phyloP scores from a whole-genome alignment of 352 stramenopile genomes.

The Globisporangium ultimum region DNA sequence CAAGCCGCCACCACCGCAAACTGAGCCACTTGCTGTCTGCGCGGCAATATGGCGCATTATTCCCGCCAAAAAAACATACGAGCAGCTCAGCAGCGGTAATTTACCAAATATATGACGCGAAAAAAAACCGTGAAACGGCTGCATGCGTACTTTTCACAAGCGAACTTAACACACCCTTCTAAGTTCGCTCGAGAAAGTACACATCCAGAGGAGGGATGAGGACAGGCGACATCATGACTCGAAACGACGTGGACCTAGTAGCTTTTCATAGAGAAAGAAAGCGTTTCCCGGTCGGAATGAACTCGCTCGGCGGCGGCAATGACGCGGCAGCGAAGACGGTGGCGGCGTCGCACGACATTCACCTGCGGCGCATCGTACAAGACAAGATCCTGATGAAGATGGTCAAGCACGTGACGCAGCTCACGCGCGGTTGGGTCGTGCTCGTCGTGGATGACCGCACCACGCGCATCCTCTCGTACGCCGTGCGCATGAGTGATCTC shows the following conservation, averaged over 20 bases:
- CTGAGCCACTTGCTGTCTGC: no score
- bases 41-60: conserved; percentile 10
- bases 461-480: conserved; percentile 91
- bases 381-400: conserved; percentile 81
- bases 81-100: no score
- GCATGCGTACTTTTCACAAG: no score
- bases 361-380: conserved; percentile 76
- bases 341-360: conserved; percentile 49
- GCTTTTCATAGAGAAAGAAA: conserved; percentile 1
- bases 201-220: background rate
- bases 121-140: background rate
- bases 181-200: no score
- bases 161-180: no score
- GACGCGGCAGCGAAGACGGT: conserved; percentile 14
- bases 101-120: background rate
- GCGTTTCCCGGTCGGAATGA: no score
- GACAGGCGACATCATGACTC: conserved; percentile 2
- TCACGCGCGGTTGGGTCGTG: conserved; percentile 83
- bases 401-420: conserved; percentile 76
- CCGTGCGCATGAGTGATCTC: conserved; percentile 98
- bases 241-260: conserved; percentile 13
- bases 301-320: no score
- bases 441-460: conserved; percentile 95
- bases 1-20: no score
- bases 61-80: conserved; percentile 25